A percentile compares a stretch with the other conserved stretches of the same genome.
Conservation (phyloP, 306 rosid species). For the Rosa rugosa region DNA sequence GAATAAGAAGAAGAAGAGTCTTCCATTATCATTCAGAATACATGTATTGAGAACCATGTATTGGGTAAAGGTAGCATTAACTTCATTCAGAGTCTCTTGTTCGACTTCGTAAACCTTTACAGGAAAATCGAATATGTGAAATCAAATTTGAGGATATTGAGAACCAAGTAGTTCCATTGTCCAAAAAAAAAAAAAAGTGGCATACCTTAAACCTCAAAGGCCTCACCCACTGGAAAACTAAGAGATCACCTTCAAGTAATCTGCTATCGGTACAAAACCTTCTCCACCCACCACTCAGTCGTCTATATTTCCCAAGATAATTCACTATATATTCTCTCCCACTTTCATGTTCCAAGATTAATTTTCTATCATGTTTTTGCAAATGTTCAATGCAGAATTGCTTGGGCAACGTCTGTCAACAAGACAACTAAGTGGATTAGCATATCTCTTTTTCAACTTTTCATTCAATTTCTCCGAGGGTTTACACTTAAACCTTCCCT, state of each 20-base stretch:
- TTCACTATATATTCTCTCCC: constrained; percentile 12
- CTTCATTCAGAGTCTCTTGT: constrained; percentile 20
- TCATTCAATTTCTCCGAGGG: no score
- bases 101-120: constrained; percentile 44
- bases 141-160: neutral
- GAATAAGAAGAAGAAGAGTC: no score
- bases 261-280: constrained; percentile 1
- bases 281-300: constrained; percentile 31
- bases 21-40: constrained; percentile 15
- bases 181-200: neutral
- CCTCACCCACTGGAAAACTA: neutral
- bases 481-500: no score
- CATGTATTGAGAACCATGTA: no score
- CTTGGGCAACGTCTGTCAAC: constrained; percentile 28
- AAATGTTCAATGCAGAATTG: constrained; percentile 18
- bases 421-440: neutral
- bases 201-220: neutral
- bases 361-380: constrained; percentile 10
- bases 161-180: neutral
- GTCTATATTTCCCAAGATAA: neutral
- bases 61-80: constrained; percentile 40
- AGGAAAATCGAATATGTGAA: neutral
- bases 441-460: neutral
- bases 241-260: neutral
- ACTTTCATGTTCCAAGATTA: constrained; percentile 26